Conservation (phyloP, 2,329 filamentous ascomycete genomes). For the Colletotrichum neosansevieriae region DNA sequence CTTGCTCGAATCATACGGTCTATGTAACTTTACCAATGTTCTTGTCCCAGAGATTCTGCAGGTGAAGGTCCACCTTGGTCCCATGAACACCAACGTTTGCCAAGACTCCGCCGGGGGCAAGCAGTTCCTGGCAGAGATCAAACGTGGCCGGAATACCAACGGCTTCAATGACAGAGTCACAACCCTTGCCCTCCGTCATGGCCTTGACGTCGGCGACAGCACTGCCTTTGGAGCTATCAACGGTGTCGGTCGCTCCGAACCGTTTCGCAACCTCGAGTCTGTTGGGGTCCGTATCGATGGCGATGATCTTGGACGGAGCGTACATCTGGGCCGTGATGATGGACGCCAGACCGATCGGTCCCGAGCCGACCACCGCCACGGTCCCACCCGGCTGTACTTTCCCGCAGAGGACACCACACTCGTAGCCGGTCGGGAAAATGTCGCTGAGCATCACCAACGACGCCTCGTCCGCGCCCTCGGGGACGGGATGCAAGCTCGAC, state of each 20-base stretch:
- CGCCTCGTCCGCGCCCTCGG: slow-evolving; percentile 56
- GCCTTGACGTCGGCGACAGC: slow-evolving; percentile 53
- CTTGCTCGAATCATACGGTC: not conserved
- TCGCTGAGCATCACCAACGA: slow-evolving; percentile 64
- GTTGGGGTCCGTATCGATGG: slow-evolving; percentile 62
- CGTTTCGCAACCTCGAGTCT: slow-evolving; percentile 60
- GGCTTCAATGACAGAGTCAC: slow-evolving; percentile 69
- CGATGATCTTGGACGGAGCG: slow-evolving; percentile 62
- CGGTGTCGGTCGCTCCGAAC: slow-evolving; percentile 60
- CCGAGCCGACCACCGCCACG: slow-evolving; percentile 73
- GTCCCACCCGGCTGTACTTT: slow-evolving; percentile 71
- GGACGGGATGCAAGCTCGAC: slow-evolving; percentile 73
- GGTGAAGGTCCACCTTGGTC: slow-evolving; percentile 61
- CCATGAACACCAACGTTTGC: slow-evolving; percentile 72
- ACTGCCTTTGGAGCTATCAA: slow-evolving; percentile 54
- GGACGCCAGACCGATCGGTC: slow-evolving; percentile 71
- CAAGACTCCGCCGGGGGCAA: slow-evolving; percentile 65
- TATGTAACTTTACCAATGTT: slow-evolving; percentile 60
- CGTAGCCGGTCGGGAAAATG: slow-evolving; percentile 66
- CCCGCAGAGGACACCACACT: slow-evolving; percentile 66
- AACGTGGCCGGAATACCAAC: slow-evolving; percentile 67
- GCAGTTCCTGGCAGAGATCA: slow-evolving; percentile 63
- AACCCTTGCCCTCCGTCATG: slow-evolving; percentile 64
- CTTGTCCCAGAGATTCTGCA: slow-evolving; percentile 66
- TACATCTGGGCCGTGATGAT: slow-evolving; percentile 57